These are phyloP conservation scores for Paradendryphiella salina DNA, from an alignment of 2,329 filamentous ascomycete genomes.

Conservation along the genomic window DNA sequence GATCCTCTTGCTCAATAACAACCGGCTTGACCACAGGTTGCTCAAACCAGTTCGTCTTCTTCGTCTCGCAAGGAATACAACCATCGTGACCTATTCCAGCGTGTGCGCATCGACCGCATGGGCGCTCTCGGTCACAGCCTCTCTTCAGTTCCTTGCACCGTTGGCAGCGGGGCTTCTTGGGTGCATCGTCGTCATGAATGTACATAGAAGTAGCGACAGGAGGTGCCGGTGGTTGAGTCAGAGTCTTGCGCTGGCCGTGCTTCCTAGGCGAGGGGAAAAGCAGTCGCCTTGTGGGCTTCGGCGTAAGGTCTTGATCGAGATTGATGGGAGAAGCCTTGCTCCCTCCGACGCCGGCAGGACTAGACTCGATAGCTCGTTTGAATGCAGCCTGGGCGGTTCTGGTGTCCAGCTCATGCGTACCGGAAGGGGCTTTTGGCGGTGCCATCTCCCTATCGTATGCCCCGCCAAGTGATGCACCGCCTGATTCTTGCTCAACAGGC, in stretches of 20 bases:
- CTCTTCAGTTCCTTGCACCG: constrained; percentile 31
- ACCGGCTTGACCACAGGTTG: constrained; percentile 17
- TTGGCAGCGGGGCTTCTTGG: constrained; percentile 30
- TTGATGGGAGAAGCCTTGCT: constrained; percentile 55
- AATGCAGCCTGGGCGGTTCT: constrained; percentile 46
- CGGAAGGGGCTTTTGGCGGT: constrained; percentile 11
- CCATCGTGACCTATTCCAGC: constrained; percentile 28
- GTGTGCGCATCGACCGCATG: constrained; percentile 28
- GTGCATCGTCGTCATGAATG: constrained; percentile 16
- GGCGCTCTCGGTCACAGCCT: constrained; percentile 33
- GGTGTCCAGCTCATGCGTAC: constrained; percentile 17
- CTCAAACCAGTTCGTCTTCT: constrained; percentile 24
- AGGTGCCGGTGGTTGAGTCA: constrained; percentile 54
- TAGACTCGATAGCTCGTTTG: constrained; percentile 63
- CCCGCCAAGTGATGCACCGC: constrained; percentile 14
- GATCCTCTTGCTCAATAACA: constrained; percentile 24
- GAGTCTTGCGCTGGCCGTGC: constrained; percentile 63
- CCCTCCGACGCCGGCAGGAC: constrained; percentile 58
- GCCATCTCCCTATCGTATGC: constrained; percentile 18
- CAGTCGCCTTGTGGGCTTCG: constrained; percentile 67
- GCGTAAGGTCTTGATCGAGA: constrained; percentile 56
- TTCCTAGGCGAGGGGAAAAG: constrained; percentile 78
- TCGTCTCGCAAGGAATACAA: constrained; percentile 27
- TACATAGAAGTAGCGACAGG: constrained; percentile 9
- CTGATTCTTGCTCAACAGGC: constrained; percentile 18